Evolutionary conservation across 75 land plant genomes (phyloP), one percentile per base, ranked within the genome.

Genomic region (Picea sitchensis): DNA sequence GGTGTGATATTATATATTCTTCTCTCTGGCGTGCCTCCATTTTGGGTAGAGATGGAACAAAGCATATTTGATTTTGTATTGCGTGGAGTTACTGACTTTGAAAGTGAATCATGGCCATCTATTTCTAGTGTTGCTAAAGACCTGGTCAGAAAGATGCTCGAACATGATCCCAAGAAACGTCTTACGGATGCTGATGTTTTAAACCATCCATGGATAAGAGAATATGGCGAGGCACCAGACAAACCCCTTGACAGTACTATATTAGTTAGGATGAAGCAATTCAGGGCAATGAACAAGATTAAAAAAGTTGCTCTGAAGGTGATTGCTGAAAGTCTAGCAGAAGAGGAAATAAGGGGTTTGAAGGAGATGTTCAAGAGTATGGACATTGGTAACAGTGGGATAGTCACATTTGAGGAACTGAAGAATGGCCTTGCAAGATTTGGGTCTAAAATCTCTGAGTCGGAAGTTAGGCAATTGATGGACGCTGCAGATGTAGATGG

Each of bases 221-320:
- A 84, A 79, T 96, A 92, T 80, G 98, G 98, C 2, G 94, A 85
- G 65, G 98, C 98, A 31, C 78, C 98, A 57, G 97, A 96, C 81
- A 88, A 92, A 81, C 96, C 97, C 57, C 81, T 96, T 80, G 98
- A 96, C 83, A 86, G 79, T 85, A 91, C 91, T 64, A 96, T 96
- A n/a, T 73, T 96, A 58, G 79, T 80, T 34, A 90, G 98, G 86
- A 90, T 96, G 98, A 96, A 96, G 80, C 96, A 96, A 75, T 96
- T 96, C 86, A 85, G 95, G 65, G 98, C 98, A 63, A 94, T 94
- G 96, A 96, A 96, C 87, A 96, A 96, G 76, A 87, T 96, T 26
- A 96, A 96, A 71, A 96, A 96, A 86, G 88, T 96, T 2, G 96
- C 98, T 58, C 80, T 96, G 61, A 96, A 90, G 92, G 96, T 94